Evolutionary conservation across 768 basidiomycete species (phyloP).

Genomic region (Leccinum disarticulatum): DNA sequence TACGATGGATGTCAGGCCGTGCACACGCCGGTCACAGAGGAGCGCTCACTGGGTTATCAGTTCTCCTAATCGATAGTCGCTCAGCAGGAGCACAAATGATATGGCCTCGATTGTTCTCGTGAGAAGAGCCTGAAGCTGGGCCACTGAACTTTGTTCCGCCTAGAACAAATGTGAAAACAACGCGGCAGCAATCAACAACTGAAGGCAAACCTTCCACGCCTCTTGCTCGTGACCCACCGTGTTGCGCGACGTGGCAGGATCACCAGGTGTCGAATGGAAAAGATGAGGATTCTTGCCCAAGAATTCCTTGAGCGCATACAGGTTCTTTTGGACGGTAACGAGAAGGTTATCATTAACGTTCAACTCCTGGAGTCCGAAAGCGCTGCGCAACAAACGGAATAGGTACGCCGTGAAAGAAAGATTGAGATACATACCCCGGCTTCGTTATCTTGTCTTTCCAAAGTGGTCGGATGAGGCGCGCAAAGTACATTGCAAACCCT

Average conservation of each 20-base stretch:
- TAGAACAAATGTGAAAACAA: conserved; percentile 32
- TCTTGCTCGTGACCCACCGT: conserved; percentile 71
- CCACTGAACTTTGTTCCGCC: conserved; percentile 83
- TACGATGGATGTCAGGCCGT: conserved; percentile 9
- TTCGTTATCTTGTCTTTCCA: conserved; percentile 84
- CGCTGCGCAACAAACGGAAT: conserved; percentile 30
- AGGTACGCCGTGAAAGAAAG: neutral
- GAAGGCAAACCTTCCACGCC: conserved; percentile 73
- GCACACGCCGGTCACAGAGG: neutral
- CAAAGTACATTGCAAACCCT: conserved; percentile 84
- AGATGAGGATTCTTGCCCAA: conserved; percentile 80
- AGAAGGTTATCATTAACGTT: conserved; percentile 63
- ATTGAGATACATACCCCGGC: conserved; percentile 45
- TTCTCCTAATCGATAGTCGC: conserved; percentile 87
- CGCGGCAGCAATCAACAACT: neutral
- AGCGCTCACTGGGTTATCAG: conserved; percentile 71
- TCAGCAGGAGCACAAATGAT: conserved; percentile 88
- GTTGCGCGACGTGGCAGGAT: conserved; percentile 54
- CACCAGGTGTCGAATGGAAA: conserved; percentile 79
- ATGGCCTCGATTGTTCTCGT: conserved; percentile 90
- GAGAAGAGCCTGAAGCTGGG: conserved; percentile 72
- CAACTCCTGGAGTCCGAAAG: conserved; percentile 51
- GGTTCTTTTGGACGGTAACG: conserved; percentile 74
- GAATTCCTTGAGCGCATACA: conserved; percentile 74
- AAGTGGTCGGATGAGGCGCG: conserved; percentile 79